Percentiles rank a stretch among this genome's conserved stretches.
phyloP scores from a whole-genome alignment of 768 basidiomycete species.

The Tremella yokohamensis region DNA sequence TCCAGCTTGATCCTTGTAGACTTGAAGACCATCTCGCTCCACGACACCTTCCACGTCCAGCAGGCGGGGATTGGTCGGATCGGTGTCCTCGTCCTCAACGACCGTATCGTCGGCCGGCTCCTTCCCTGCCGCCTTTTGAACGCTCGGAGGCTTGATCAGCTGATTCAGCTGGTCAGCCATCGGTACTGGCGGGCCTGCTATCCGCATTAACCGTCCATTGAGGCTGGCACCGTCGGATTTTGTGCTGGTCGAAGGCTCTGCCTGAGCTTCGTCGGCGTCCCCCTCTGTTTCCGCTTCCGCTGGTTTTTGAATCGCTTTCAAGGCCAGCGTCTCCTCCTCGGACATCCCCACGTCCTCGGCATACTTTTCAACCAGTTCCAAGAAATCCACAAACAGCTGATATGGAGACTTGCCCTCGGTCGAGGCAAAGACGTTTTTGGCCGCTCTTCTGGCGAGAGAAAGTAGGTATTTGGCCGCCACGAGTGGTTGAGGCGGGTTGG shows the following conservation, averaged over 20 bases:
- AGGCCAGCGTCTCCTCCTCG: slow-evolving; percentile 65
- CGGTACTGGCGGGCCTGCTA: slow-evolving; percentile 64
- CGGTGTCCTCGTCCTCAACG: slow-evolving; percentile 69
- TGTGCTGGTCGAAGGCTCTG: neutral
- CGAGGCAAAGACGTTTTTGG: slow-evolving; percentile 74
- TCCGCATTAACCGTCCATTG: slow-evolving; percentile 65
- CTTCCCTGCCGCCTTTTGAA: slow-evolving; percentile 10
- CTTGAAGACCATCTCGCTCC: slow-evolving; percentile 72
- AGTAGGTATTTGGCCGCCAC: slow-evolving; percentile 91
- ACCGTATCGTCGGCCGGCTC: slow-evolving; percentile 1
- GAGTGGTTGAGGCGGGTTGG: slow-evolving; percentile 70
- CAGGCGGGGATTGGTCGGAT: slow-evolving; percentile 65
- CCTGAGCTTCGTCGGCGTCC: slow-evolving; percentile 21
- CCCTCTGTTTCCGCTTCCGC: slow-evolving; percentile 53
- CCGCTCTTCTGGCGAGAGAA: slow-evolving; percentile 75
- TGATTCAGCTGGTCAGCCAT: slow-evolving; percentile 49
- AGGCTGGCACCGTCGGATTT: slow-evolving; percentile 54
- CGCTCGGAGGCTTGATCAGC: slow-evolving; percentile 55
- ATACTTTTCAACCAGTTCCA: slow-evolving; percentile 83
- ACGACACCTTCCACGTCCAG: slow-evolving; percentile 86
- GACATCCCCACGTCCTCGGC: slow-evolving; percentile 90
- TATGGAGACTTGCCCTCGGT: slow-evolving; percentile 94
- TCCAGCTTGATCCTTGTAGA: slow-evolving; percentile 96
- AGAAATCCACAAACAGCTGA: slow-evolving; percentile 85
- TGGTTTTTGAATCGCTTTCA: slow-evolving; percentile 52